Conservation (phyloP, 2,329 filamentous ascomycete species). For the Metarhizium robertsii region DNA sequence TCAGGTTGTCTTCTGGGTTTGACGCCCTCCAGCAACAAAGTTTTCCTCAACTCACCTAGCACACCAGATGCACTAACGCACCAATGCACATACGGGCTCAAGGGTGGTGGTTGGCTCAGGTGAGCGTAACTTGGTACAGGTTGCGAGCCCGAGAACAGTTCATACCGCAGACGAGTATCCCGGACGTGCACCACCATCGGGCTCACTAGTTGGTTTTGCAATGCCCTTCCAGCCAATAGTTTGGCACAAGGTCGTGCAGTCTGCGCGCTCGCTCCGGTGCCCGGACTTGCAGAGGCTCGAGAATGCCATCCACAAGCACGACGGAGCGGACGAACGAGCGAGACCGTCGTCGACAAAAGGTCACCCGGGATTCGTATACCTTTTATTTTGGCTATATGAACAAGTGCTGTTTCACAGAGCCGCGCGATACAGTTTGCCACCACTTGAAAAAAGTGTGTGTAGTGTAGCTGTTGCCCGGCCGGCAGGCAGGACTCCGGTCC, state of each 20-base stretch:
- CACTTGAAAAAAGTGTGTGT: too few species aligned
- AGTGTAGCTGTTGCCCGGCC: too few species aligned
- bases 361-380: not conserved
- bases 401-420: too few species aligned
- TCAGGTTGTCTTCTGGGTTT: not conserved
- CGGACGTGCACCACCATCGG: not conserved
- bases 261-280: not conserved
- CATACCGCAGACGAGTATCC: not conserved
- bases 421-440: too few species aligned
- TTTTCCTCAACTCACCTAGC: too few species aligned
- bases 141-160: not conserved
- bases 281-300: not conserved
- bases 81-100: not conserved
- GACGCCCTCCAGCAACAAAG: too few species aligned
- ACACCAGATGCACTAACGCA: not conserved
- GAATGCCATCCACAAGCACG: not conserved
- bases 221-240: not conserved
- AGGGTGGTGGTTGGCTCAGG: not conserved
- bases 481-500: not conserved
- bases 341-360: not conserved
- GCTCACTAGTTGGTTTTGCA: not conserved
- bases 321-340: not conserved
- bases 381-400: too few species aligned
- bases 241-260: not conserved
- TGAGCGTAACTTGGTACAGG: not conserved